Base-by-base conservation (phyloP, 2,329 filamentous ascomycete genomes). In the Penicillium sp. region DNA sequence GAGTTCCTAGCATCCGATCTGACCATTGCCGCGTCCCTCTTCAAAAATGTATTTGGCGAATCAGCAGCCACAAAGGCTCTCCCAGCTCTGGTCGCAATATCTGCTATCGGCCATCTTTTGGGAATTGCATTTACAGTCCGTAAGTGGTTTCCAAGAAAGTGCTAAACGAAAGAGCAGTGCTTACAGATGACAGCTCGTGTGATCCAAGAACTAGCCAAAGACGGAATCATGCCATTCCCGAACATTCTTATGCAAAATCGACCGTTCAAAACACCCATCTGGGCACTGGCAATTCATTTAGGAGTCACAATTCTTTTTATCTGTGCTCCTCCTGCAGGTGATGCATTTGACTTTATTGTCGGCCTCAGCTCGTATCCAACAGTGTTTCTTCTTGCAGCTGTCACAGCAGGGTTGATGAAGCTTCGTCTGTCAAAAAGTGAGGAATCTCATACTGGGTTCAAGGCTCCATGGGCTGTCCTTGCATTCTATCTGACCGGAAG, bases 11-110 rank as follows among this genome's bases (percentile, higher is more conserved):
- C 69, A 5, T 78, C 78, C 1, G 81, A 80, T 36, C 74, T 79
- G 5, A 76, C 82, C 0, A 77, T 83, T 2, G 82, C 81, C 0
- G 81, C 78, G 0, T 75, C 77, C 31, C 81, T 84, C 61, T 83
- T 85, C 72, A 50, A 49, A 13, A 63, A 64, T 32, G 57, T 64
- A 14, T 64, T 57, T 18, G 75, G 77, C 56, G 79, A 82, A n/a
- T 61, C 62, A 8, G 62, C 62, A 16, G 60, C 53, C 13, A 46
- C 52, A 5, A 62, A 59, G 40, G 62, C 57, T 4, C 54, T 64
- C 1, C 62, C 62, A 14, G 58, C 56, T 13, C 44, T 66, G 3
- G 59, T 66, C 1, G 62, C 64, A 9, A 47, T 66, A 5, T 66
- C 64, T 2, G 64, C 62, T 11, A 58, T 66, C 10, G 62, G 64